A percentile compares a stretch with the other conserved stretches of the same genome.
These are phyloP conservation scores for Penicillium lagena DNA, from an alignment of 495 filamentous ascomycete genomes.

Conservation along the genomic window DNA sequence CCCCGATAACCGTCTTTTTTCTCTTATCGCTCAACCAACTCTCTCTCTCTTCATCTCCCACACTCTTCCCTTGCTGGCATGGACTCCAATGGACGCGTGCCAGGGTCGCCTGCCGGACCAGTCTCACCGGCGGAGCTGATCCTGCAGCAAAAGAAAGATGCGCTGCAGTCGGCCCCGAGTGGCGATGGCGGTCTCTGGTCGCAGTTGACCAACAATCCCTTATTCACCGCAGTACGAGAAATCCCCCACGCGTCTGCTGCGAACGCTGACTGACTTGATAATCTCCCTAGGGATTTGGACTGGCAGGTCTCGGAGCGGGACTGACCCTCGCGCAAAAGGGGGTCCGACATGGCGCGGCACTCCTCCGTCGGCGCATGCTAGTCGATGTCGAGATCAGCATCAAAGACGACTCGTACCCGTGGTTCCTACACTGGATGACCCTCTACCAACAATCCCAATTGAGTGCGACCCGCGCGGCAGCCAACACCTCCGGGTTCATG, in stretches of 20 bases:
- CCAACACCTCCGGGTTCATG: constrained; percentile 36
- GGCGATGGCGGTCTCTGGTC: constrained; percentile 40
- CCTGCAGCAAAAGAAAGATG: constrained; percentile 32
- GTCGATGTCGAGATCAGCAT: constrained; percentile 93
- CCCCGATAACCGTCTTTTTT: constrained; percentile 24
- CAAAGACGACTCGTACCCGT: constrained; percentile 86
- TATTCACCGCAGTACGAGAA: constrained; percentile 57
- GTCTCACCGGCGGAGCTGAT: constrained; percentile 6
- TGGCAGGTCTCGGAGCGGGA: constrained; percentile 77
- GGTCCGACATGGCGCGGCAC: constrained; percentile 56
- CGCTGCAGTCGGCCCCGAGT: constrained; percentile 20
- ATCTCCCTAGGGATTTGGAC: constrained; percentile 61
- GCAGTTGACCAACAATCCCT: constrained; percentile 58
- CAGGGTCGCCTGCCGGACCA: too few species aligned
- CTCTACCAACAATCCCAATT: constrained; percentile 61
- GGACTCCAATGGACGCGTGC: constrained; percentile 19
- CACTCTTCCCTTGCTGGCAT: constrained; percentile 19
- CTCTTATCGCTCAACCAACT: constrained; percentile 3
- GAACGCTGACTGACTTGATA: constrained; percentile 1
- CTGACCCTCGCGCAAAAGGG: constrained; percentile 70
- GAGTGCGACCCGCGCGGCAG: constrained; percentile 26
- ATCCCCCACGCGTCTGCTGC: not conserved
- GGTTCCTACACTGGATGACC: constrained; percentile 93
- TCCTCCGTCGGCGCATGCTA: constrained; percentile 79
- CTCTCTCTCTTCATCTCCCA: not conserved